Evolutionary conservation across 805 yeast genomes (phyloP).

Genomic region (Suhomyces sp.): DNA sequence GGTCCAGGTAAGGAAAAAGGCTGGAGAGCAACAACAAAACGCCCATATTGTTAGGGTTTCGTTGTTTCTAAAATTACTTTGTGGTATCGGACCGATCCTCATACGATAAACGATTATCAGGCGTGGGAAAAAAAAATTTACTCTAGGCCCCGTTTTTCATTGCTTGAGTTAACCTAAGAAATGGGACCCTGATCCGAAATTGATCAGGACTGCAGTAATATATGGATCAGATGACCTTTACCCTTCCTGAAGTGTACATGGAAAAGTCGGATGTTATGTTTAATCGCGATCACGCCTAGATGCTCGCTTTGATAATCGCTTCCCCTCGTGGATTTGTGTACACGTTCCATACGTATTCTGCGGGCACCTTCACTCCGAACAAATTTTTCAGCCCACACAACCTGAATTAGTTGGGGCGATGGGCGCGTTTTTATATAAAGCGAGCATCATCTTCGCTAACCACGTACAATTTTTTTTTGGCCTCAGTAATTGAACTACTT

Average conservation of each 20-base stretch:
- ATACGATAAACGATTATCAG: background rate
- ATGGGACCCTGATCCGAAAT: background rate
- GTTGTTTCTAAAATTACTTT: background rate
- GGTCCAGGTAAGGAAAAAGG: background rate
- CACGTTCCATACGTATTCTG: background rate
- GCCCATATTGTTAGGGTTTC: background rate
- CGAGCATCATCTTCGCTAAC: background rate
- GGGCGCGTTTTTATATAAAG: conserved; percentile 6
- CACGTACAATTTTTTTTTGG: background rate
- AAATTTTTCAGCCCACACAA: conserved; percentile 1
- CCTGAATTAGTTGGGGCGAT: background rate
- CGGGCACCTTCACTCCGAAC: conserved; percentile 8
- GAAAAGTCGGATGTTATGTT: background rate
- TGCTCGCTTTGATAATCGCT: background rate
- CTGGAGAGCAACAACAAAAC: background rate
- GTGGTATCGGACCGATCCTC: background rate
- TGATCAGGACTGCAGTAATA: background rate
- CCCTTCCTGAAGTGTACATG: background rate
- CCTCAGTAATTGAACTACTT: background rate
- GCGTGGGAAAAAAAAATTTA: background rate
- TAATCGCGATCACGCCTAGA: background rate
- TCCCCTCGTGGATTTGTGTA: background rate
- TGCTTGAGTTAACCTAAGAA: background rate
- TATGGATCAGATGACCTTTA: background rate
- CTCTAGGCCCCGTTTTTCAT: background rate